Evolutionary conservation across 805 yeast genomes (phyloP).

Genomic region (Vanderwaltozyma verrucispora): DNA sequence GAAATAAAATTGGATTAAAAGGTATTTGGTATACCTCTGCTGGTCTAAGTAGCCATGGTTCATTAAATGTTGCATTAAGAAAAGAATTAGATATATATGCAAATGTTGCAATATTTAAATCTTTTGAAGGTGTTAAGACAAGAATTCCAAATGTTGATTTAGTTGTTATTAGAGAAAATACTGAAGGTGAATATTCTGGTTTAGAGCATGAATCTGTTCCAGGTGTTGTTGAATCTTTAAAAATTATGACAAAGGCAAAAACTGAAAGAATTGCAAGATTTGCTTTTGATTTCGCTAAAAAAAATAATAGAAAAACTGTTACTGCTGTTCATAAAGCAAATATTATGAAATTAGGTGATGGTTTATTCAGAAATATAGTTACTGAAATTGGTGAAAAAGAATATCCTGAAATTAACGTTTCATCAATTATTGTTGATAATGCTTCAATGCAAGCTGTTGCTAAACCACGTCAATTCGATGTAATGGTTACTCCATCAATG

Average conservation of each 20-base stretch:
- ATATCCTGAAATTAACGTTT: conserved; percentile 72
- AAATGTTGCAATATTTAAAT: conserved; percentile 85
- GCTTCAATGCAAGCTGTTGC: conserved; percentile 99
- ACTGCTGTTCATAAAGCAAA: conserved; percentile 99
- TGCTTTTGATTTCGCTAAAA: conserved; percentile 90
- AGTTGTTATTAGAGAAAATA: conserved; percentile 95
- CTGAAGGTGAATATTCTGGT: conserved; percentile 99
- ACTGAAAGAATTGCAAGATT: conserved; percentile 96
- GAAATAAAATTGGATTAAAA: conserved; percentile 95
- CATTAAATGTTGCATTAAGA: conserved; percentile 92
- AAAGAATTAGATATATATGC: conserved; percentile 95
- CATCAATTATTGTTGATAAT: conserved; percentile 95
- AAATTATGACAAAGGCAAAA: conserved; percentile 88
- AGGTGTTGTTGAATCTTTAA: conserved; percentile 94
- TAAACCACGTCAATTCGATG: conserved; percentile 96
- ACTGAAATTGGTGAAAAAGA: conserved; percentile 76
- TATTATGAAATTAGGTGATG: conserved; percentile 98
- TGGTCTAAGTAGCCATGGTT: conserved; percentile 62
- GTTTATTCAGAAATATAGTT: conserved; percentile 90
- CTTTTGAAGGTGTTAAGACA: conserved; percentile 87
- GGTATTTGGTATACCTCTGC: conserved; percentile 92
- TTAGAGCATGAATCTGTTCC: conserved; percentile 95
- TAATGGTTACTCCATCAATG: conserved; percentile 93
- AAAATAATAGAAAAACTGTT: conserved; percentile 83
- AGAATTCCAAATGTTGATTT: conserved; percentile 83